Conservation (phyloP, 1,284 basidiomycete genomes). For the Cystobasidiaceae sp. region DNA sequence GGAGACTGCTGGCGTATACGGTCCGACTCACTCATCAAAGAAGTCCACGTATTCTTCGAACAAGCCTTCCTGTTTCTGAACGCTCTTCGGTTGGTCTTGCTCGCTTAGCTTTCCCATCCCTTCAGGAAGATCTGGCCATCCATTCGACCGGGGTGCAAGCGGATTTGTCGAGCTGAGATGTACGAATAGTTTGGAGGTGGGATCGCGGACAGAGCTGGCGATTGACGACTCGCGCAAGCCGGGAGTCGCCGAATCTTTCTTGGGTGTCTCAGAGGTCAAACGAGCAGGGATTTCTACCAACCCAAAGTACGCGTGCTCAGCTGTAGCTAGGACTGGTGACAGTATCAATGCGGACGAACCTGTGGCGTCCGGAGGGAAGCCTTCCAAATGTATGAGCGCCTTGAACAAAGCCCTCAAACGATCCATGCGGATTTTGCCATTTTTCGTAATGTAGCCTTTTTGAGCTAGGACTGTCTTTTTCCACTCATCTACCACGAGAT, state of each 20-base stretch:
- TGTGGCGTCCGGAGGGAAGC: not conserved
- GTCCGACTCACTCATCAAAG: too few relatives aligned
- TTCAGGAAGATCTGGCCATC: too few relatives aligned
- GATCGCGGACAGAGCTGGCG: not conserved
- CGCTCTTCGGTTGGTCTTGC: too few relatives aligned
- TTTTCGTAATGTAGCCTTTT: constrained; percentile 93
- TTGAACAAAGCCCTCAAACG: constrained; percentile 47
- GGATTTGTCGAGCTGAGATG: not conserved
- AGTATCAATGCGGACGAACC: not conserved
- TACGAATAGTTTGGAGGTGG: not conserved
- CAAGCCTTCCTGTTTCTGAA: too few relatives aligned
- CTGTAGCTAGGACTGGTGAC: not conserved
- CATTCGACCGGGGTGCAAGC: not conserved
- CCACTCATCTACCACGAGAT: constrained; percentile 93
- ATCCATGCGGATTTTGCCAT: constrained; percentile 79
- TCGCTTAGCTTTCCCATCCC: too few relatives aligned
- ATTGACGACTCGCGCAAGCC: constrained; percentile 1
- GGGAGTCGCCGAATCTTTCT: constrained; percentile 4
- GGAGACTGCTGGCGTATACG: too few relatives aligned
- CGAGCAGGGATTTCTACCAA: too few relatives aligned
- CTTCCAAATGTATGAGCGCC: not conserved
- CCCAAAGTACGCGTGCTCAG: too few relatives aligned
- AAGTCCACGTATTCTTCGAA: too few relatives aligned
- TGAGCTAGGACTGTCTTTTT: constrained; percentile 82
- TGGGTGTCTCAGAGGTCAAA: not conserved